These are phyloP conservation scores for Penicillium samsonianum DNA, from an alignment of 495 filamentous ascomycete genomes.

Conservation along the genomic window DNA sequence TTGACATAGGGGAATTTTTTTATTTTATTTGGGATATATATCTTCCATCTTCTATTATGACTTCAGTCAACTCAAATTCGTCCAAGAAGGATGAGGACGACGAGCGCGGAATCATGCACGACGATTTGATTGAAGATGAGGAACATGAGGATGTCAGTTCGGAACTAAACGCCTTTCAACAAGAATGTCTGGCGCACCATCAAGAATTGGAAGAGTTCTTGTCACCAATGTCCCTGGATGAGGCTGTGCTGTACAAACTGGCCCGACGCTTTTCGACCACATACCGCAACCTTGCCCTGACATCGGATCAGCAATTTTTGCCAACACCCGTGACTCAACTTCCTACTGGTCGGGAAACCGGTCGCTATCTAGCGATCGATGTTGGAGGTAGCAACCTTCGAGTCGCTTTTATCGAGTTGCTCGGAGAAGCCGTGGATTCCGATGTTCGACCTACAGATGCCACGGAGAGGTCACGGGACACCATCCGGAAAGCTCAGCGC, in stretches of 20 bases:
- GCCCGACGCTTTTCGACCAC: slow-evolving; percentile 61
- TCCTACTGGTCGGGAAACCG: slow-evolving; percentile 61
- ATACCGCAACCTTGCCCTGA: slow-evolving; percentile 63
- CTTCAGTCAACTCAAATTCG: slow-evolving; percentile 30
- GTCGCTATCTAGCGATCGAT: slow-evolving; percentile 76
- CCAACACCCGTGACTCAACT: slow-evolving; percentile 76
- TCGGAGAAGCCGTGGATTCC: slow-evolving; percentile 49
- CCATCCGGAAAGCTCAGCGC: slow-evolving; percentile 48
- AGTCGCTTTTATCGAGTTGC: slow-evolving; percentile 74
- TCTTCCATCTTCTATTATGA: slow-evolving; percentile 26
- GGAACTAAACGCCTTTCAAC: slow-evolving; percentile 36
- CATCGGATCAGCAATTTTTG: slow-evolving; percentile 71
- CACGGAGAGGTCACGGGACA: slow-evolving; percentile 41
- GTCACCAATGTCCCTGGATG: slow-evolving; percentile 41
- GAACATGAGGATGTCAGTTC: slow-evolving; percentile 39
- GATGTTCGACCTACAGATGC: slow-evolving; percentile 37
- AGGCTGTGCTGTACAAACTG: slow-evolving; percentile 56
- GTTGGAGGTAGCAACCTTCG: slow-evolving; percentile 81
- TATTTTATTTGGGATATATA: not conserved
- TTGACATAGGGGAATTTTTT: not conserved
- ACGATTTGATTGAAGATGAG: slow-evolving; percentile 44
- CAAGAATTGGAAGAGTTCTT: slow-evolving; percentile 43
- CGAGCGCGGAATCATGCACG: slow-evolving; percentile 37
- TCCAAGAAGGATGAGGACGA: slow-evolving; percentile 39
- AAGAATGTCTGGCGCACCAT: slow-evolving; percentile 35